Evolutionary conservation across 352 stramenopile species (phyloP).

Genomic region (Aphanomyces astaci): DNA sequence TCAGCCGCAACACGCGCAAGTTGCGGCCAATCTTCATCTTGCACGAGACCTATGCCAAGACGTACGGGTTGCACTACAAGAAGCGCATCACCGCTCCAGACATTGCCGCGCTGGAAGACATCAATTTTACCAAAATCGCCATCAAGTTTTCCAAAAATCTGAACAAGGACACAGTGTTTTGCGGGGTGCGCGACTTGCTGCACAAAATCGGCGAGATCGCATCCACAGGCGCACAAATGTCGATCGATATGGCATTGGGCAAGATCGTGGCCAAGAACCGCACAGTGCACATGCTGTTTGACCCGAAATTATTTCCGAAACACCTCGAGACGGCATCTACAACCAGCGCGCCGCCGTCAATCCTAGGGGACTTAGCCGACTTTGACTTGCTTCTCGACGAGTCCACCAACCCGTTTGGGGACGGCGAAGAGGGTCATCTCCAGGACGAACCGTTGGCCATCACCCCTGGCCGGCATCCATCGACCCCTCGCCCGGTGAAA

Average conservation of each 20-base stretch:
- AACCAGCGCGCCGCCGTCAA: conserved; percentile 36
- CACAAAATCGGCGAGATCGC: conserved; percentile 66
- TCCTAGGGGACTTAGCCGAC: conserved; percentile 44
- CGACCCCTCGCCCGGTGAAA: conserved; percentile 5
- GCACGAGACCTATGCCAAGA: conserved; percentile 59
- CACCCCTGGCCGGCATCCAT: not conserved
- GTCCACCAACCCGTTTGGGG: not conserved
- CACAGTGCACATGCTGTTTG: conserved; percentile 58
- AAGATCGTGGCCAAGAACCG: conserved; percentile 71
- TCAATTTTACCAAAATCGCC: conserved; percentile 77
- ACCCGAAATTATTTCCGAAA: conserved; percentile 51
- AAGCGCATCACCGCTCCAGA: conserved; percentile 27
- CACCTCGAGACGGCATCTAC: conserved; percentile 50
- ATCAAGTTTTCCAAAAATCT: conserved; percentile 71
- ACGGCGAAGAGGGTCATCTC: not conserved
- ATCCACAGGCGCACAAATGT: conserved; percentile 40
- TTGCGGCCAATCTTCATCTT: conserved; percentile 52
- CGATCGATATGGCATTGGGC: conserved; percentile 59
- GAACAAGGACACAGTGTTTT: conserved; percentile 68
- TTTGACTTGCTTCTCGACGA: conserved; percentile 47
- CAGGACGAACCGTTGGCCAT: not conserved
- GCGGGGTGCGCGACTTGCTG: conserved; percentile 55
- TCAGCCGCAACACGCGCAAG: conserved; percentile 47
- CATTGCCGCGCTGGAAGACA: conserved; percentile 56
- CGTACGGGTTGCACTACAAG: conserved; percentile 51